Evolutionary conservation across 2,329 filamentous ascomycete species (phyloP), one percentile per base, ranked within the genome.

Genomic region (Fusarium abutilonis): DNA sequence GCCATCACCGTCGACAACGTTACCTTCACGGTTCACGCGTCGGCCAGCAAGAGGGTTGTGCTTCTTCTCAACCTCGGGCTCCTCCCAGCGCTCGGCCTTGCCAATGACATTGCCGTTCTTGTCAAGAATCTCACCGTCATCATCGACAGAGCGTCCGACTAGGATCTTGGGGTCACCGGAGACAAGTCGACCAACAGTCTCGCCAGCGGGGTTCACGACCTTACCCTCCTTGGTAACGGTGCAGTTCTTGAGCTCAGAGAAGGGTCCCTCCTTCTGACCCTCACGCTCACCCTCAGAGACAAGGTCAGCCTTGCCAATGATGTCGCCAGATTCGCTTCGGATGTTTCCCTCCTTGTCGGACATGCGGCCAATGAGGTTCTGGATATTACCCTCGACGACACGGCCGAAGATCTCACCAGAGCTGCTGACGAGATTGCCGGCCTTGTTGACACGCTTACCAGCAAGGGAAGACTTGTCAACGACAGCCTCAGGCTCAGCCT

Each of bases 41-140:
- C 81, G 80, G 17, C 84, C 85, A 1, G 79, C 76, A 64, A 86
- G 79, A 41, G 82, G 80, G 53, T 79, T 82, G 64, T 81, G 75
- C 53, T 82, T 77, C 73, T 80, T 81, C 72, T 82, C 77, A 4
- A 78, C 86, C 67, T 80, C 81, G 10, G 79, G 77, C 70, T 85
- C 82, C 65, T 85, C 81, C 83, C 83, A 87, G 17, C 85, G 79
- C 73, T 87, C 85, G 1, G 85, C 84, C 59, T 83, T 82, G 26
- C 83, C 85, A 3, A 87, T 73, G 1, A 78, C 72, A 61, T 87
- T 87, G 29, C 85, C 85, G 71, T 92, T 93, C 74, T 87, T 88
- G 79, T 95, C 92, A 52, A 90, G 81, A 29, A 96, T 87, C 54
- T 95, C 91, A 34, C 92, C 92, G 63, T 96, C 91, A 60, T 92